Evolutionary conservation across 2,329 filamentous ascomycete genomes (phyloP), one percentile per base, ranked within the genome.

Genomic region (Nothopassalora personata): DNA sequence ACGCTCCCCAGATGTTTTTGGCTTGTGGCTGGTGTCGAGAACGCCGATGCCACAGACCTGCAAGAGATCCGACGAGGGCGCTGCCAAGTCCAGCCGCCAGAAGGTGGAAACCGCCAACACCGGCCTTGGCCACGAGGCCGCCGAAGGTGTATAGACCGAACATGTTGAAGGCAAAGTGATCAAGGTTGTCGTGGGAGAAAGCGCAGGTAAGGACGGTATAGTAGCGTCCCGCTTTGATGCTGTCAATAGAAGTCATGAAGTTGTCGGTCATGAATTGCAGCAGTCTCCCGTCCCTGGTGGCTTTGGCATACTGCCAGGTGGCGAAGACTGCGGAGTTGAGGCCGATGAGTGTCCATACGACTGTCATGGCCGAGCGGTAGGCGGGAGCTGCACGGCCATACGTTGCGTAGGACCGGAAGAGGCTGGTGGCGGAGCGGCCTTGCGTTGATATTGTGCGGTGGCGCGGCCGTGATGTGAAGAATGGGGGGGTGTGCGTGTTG

Each of bases 91-190:
- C 61, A 8, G 72, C 53, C 1, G 49, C 51, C 19, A 67, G 18
- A n/a, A 73, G 30, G 47, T 69, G 65, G 9, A 50, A n/a, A 1
- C 61, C 53, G 6, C 56, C 60, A 15, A 78, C 63, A 4, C 68
- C 62, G 3, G 73, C 72, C 0, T 70, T 60, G 6, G 67, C 69
- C 3, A 80, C 57, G 8, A 74, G 61, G 0, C 48, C 50, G n/a
- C 71, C 75, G 27, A 80, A 70, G 11, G 69, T 71, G 53, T 73
- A 70, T 33, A 78, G 66, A 1, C 72, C 64, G 10, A 78, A 18
- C 73, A 79, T 75, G 65, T 80, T 79, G 62, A 72, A 70, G 8
- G 65, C 56, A 47, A 79, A 65, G 62, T 80, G 78, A 1, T 58
- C 15, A 1, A 70, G 13, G 4, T 68, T 55, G 2, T 63, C 23